These are phyloP conservation scores for Heritiera fomes DNA, from an alignment of 345 rosid species.

Conservation along the genomic window DNA sequence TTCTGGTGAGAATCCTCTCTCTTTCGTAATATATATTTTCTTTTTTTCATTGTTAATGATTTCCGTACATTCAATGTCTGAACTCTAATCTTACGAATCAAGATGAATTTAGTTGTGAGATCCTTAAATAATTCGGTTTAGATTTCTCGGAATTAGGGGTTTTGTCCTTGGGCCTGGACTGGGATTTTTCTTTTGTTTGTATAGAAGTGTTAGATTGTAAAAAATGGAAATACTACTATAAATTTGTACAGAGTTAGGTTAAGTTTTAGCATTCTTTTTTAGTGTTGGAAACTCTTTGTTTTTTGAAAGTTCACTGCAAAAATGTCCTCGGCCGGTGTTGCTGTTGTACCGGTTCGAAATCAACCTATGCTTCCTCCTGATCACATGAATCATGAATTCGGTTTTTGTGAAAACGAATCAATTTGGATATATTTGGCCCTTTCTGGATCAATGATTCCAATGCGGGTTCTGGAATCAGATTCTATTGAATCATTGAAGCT, in stretches of 20 bases:
- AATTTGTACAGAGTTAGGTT: neutral
- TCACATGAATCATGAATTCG: constrained; percentile 25
- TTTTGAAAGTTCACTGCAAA: neutral
- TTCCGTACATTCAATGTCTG: neutral
- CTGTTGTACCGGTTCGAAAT: constrained; percentile 38
- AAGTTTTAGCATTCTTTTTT: neutral
- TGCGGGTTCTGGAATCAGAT: constrained; percentile 61
- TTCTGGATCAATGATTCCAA: constrained; percentile 43
- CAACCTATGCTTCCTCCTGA: constrained; percentile 37
- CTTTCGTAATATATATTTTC: neutral
- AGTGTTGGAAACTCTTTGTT: constrained; percentile 4
- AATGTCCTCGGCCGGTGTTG: constrained; percentile 62
- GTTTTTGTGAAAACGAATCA: constrained; percentile 38
- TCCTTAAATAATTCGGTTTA: neutral
- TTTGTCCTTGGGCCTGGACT: neutral
- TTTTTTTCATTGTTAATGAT: neutral
- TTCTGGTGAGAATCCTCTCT: constrained; percentile 40
- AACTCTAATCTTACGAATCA: neutral
- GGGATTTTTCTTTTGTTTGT: neutral
- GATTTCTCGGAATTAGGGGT: neutral
- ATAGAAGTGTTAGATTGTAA: neutral
- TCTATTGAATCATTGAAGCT: constrained; percentile 70
- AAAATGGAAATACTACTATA: constrained; percentile 18
- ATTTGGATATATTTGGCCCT: constrained; percentile 45
- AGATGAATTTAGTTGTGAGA: neutral